These are phyloP conservation scores for Sporothrix humicola DNA, from an alignment of 2,329 filamentous ascomycete genomes.

Conservation along the genomic window DNA sequence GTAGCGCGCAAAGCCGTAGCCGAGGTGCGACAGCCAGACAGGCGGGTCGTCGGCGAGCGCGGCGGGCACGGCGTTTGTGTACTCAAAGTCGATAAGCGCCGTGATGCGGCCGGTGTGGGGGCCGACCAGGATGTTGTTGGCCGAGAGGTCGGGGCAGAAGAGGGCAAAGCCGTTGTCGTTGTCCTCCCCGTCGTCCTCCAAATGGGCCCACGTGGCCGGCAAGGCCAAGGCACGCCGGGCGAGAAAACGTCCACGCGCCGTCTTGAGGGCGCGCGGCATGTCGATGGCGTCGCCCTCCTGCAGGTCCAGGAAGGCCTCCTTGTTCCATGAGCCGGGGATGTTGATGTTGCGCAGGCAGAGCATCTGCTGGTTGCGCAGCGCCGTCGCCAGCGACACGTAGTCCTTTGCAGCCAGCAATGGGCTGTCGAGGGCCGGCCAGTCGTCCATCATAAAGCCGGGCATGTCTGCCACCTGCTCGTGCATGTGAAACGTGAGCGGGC, in stretches of 20 bases:
- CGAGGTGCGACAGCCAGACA: conserved; percentile 44
- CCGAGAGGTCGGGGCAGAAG: conserved; percentile 50
- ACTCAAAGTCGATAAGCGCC: conserved; percentile 50
- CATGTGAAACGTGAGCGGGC: conserved; percentile 51
- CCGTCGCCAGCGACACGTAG: conserved; percentile 37
- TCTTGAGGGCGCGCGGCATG: conserved; percentile 41
- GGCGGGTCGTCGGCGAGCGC: conserved; percentile 45
- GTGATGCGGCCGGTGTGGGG: conserved; percentile 46
- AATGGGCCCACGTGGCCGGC: neutral
- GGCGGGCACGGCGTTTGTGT: conserved; percentile 49
- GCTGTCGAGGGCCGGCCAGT: neutral
- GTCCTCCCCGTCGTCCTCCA: neutral
- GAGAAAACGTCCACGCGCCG: conserved; percentile 43
- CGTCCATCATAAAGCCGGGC: conserved; percentile 31
- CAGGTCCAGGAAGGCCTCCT: neutral
- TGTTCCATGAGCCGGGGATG: conserved; percentile 24
- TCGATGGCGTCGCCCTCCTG: conserved; percentile 38
- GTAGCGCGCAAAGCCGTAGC: neutral
- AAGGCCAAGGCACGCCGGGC: conserved; percentile 39
- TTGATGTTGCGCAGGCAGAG: conserved; percentile 26
- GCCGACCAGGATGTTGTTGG: conserved; percentile 49
- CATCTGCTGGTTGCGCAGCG: conserved; percentile 43
- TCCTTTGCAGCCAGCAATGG: conserved; percentile 42
- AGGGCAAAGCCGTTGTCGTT: neutral
- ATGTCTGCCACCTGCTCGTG: conserved; percentile 46